phyloP scores from a whole-genome alignment of 176 grass and related monocot species.

The Triticum aestivum region IWGSC_CS_RefSeq_v2.1 NC_057798.1:43486479-43486978 shows the following conservation, averaged over 20 bases:
- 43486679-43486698: background rate
- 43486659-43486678: conserved; percentile 9
- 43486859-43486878: conserved; percentile 76
- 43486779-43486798: background rate
- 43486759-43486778: background rate
- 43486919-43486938: conserved; percentile 58
- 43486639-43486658: conserved; percentile 94
- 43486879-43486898: conserved; percentile 58
- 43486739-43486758: background rate
- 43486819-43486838: conserved; percentile 17
- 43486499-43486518: background rate
- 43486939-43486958: conserved; percentile 68
- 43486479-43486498: background rate
- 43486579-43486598: conserved; percentile 88
- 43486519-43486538: conserved; percentile 69
- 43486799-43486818: background rate
- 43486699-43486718: background rate
- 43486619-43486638: conserved; percentile 95
- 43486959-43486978: conserved; percentile 48
- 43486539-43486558: conserved; percentile 59
- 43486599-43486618: conserved; percentile 74
- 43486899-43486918: conserved; percentile 27
- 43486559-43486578: conserved; percentile 91
- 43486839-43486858: conserved; percentile 74
- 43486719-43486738: background rate